A percentile compares a stretch with the other conserved stretches of the same genome.
Evolutionary conservation across 345 rosid genomes (phyloP).

Genomic region (Eutrema heterophyllum): DNA sequence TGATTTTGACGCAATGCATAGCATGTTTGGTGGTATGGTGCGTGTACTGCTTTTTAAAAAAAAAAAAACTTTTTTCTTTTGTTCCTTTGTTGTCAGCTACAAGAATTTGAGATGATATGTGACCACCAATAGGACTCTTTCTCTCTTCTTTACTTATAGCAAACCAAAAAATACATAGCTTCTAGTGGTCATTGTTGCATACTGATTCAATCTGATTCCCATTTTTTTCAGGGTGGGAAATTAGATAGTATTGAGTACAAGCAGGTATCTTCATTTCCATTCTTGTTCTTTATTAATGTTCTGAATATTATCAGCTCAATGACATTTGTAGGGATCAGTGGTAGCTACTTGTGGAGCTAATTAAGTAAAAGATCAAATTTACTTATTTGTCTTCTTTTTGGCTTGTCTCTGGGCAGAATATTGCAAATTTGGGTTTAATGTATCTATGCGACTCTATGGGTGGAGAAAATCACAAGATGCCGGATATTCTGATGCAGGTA

Average conservation of each 20-base stretch:
- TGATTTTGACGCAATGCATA: constrained; percentile 60
- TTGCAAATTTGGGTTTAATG: constrained; percentile 40
- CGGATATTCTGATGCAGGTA: constrained; percentile 44
- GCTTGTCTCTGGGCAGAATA: constrained; percentile 30
- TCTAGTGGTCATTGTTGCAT: constrained; percentile 7
- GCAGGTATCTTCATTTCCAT: constrained; percentile 52
- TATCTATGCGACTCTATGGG: constrained; percentile 42
- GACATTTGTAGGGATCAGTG: neutral
- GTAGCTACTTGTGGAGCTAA: neutral
- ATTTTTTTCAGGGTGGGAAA: constrained; percentile 68
- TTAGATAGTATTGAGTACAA: constrained; percentile 66
- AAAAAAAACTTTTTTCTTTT: neutral
- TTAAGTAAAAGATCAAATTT: neutral
- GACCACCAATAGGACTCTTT: neutral
- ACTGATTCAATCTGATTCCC: constrained; percentile 1
- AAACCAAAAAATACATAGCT: neutral
- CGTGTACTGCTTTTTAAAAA: constrained; percentile 17
- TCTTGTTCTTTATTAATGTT: neutral
- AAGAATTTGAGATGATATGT: neutral
- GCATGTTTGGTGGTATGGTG: constrained; percentile 62
- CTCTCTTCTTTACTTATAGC: neutral
- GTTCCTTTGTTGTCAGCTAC: neutral
- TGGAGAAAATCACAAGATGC: constrained; percentile 34
- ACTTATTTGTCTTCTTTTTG: neutral
- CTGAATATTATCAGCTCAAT: constrained; percentile 4